Conservation (phyloP, 2,329 filamentous ascomycete species). For the Aspergillus sergii region DNA sequence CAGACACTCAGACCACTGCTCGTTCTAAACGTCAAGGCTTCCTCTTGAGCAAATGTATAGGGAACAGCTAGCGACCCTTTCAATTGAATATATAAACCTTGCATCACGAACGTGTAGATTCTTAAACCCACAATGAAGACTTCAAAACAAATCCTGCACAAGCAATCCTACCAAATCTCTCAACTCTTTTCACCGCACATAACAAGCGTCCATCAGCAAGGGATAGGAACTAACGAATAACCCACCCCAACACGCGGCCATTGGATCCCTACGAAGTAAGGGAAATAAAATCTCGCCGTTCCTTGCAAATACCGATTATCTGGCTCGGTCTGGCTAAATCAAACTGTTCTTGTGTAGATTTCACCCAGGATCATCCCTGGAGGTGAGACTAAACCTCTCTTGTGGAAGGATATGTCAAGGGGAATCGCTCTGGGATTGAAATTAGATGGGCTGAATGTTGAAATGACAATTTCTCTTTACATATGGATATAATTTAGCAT, state of each 20-base stretch:
- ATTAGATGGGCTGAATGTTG: too few relatives aligned
- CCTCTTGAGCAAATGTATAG: neutral
- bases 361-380: neutral
- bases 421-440: too few relatives aligned
- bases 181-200: neutral
- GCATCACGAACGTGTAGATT: neutral
- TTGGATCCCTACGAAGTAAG: neutral
- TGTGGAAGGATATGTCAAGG: too few relatives aligned
- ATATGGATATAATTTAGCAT: too few relatives aligned
- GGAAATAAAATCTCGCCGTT: neutral
- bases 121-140: neutral
- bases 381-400: too few relatives aligned
- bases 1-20: neutral
- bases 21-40: neutral
- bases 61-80: neutral
- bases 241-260: neutral
- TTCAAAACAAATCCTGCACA: neutral
- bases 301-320: neutral
- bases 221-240: neutral
- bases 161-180: neutral
- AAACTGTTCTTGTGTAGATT: neutral
- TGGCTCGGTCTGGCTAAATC: neutral
- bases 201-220: neutral
- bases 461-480: too few relatives aligned
- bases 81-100: neutral